These are phyloP conservation scores for Dalechampia spathulata DNA, from an alignment of 441 rosid genomes.

Conservation along the genomic window DNA sequence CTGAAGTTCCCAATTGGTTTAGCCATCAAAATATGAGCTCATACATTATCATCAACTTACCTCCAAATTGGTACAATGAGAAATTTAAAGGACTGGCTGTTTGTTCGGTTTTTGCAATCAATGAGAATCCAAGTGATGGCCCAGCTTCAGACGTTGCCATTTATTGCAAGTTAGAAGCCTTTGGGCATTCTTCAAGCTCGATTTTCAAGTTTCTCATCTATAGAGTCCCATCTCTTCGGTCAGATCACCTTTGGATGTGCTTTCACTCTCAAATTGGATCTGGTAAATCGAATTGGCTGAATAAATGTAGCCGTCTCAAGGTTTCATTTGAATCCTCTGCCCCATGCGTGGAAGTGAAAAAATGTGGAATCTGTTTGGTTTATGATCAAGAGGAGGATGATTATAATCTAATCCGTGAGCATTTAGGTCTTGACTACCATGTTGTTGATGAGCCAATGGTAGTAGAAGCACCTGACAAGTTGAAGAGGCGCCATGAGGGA, in stretches of 20 bases:
- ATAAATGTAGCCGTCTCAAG: conserved; percentile 2
- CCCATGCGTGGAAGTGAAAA: conserved; percentile 10
- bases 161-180: conserved; percentile 10
- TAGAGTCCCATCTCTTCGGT: conserved; percentile 5
- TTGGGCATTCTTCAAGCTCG: not conserved
- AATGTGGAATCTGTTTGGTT: conserved; percentile 12
- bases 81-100: conserved; percentile 11
- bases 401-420: not conserved
- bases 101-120: not conserved
- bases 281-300: not conserved
- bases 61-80: conserved; percentile 10
- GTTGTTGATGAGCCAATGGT: not conserved
- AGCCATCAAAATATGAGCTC: not conserved
- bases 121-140: not conserved
- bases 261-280: conserved; percentile 11
- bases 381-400: conserved; percentile 6
- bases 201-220: conserved; percentile 13
- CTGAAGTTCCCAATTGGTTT: conserved; percentile 9
- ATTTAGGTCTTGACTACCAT: not conserved
- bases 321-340: conserved; percentile 12
- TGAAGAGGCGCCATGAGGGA: conserved; percentile 1
- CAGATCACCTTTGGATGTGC: conserved; percentile 15
- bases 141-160: conserved; percentile 9
- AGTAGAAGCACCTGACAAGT: not conserved
- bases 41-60: not conserved